phyloP scores from a whole-genome alignment of 176 grass and related monocot species.

The Olyra latifolia region DNA sequence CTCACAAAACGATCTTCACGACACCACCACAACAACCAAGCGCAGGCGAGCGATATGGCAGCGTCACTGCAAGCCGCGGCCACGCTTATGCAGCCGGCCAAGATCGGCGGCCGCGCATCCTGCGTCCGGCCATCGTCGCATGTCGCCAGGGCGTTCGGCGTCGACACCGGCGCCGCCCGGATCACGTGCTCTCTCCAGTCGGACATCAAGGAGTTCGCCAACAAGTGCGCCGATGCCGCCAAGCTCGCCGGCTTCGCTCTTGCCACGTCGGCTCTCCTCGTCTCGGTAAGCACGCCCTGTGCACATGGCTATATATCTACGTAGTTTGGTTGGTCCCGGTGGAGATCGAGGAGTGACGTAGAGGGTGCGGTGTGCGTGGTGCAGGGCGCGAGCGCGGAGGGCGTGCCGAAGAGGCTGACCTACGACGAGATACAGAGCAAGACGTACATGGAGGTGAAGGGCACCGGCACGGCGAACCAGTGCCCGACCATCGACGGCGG shows the following conservation, averaged over 20 bases:
- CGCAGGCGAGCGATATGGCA: conserved; percentile 51
- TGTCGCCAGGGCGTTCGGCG: conserved; percentile 46
- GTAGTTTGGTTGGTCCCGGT: neutral
- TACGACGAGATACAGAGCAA: conserved; percentile 90
- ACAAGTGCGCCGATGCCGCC: conserved; percentile 58
- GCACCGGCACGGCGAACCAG: conserved; percentile 81
- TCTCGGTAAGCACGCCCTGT: conserved; percentile 43
- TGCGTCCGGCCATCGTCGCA: conserved; percentile 32
- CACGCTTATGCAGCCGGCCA: conserved; percentile 83
- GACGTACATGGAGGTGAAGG: conserved; percentile 94
- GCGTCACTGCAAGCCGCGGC: conserved; percentile 82
- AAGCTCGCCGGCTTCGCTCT: conserved; percentile 83
- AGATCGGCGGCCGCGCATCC: conserved; percentile 47
- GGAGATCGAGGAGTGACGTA: neutral
- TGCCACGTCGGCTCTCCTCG: conserved; percentile 78
- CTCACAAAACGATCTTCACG: conserved; percentile 36
- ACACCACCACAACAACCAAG: conserved; percentile 1
- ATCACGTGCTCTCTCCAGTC: conserved; percentile 68
- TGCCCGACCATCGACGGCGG: conserved; percentile 72
- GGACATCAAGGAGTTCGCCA: conserved; percentile 54
- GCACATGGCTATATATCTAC: neutral
- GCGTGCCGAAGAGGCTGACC: conserved; percentile 62
- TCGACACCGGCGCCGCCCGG: conserved; percentile 28
- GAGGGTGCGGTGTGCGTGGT: neutral
- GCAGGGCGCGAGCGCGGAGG: conserved; percentile 77